Base-by-base conservation (phyloP, 192 early-diverging fungal species). In the Entophlyctis luteolus region DNA sequence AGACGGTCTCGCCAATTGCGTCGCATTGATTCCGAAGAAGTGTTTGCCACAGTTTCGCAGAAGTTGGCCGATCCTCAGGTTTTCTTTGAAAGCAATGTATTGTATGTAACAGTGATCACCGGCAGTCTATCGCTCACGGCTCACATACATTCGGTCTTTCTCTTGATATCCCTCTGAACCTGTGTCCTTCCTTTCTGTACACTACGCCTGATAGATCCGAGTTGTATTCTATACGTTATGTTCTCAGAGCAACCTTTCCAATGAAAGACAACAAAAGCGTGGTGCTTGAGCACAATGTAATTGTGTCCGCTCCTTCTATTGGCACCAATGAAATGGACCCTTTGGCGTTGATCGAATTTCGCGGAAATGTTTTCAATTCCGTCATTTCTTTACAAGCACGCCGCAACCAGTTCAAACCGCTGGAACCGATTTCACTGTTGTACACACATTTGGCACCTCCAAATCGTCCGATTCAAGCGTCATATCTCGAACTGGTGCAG, bases 21-120 rank as follows among this genome's bases (percentile, higher is more conserved):
- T 2, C 48, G 36, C 10, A 33, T 66, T 35, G 28, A 52, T 33
- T 20, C 48, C 1, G 63, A 66, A 31, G 63, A 66, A 37, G 63
- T 54, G 12, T 66, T 66, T 39, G 33, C 45, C 10, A 66, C 63
- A 25, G 52, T 55, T 1, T 22, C 63, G 8, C 37, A 38, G 6
- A 54, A 54, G 48, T 36, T 66, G 8, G 63, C 63, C 37, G 63
- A 66, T 29, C 33, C 63, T 22, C 63, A 66, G 50, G 63, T 66
- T 37, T 10, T 22, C 28, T 32, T 25, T 10, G 18, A 35, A n/a
- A n/a, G 25, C 55, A 12, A 36, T 63, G 20, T 46, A 22, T 35
- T 36, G 8, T 12, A 23, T 27, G 45, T 33, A 50, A 12, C 33
- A 6, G 22, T 10, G n/a, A 33, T 10, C 32, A 33, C 0, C 62